These are phyloP conservation scores for Microsporum audouinii DNA, from an alignment of 2,329 filamentous ascomycete species.

Conservation along the genomic window DNA sequence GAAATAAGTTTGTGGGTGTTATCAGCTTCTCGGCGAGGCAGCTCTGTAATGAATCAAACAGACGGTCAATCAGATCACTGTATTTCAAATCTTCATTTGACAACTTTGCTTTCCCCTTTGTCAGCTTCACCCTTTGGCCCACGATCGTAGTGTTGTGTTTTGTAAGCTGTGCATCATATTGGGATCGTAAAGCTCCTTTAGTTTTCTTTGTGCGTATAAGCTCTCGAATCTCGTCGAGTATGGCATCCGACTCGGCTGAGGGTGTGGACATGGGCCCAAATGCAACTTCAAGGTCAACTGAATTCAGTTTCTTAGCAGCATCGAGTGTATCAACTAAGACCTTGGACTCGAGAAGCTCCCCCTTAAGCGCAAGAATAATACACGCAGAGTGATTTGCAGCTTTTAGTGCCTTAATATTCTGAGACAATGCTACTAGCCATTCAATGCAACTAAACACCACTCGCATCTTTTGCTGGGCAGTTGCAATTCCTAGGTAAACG, in stretches of 20 bases:
- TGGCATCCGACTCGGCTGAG: slow-evolving; percentile 27
- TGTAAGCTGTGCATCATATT: slow-evolving; percentile 56
- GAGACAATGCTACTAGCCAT: slow-evolving; percentile 20
- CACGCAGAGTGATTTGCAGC: slow-evolving; percentile 26
- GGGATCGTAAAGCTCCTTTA: slow-evolving; percentile 53
- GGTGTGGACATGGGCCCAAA: slow-evolving; percentile 29
- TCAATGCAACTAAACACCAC: slow-evolving; percentile 26
- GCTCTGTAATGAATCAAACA: slow-evolving; percentile 35
- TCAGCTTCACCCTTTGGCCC: slow-evolving; percentile 48
- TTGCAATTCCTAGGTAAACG: slow-evolving; percentile 27
- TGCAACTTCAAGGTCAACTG: slow-evolving; percentile 36
- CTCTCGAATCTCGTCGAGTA: slow-evolving; percentile 38
- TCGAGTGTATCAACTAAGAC: slow-evolving; percentile 43
- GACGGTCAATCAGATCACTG: slow-evolving; percentile 40
- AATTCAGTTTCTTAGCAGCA: slow-evolving; percentile 42
- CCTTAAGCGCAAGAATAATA: slow-evolving; percentile 35
- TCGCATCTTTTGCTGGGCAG: slow-evolving; percentile 32
- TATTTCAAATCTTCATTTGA: slow-evolving; percentile 45
- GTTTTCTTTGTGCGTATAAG: slow-evolving; percentile 39
- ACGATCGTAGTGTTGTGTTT: slow-evolving; percentile 48
- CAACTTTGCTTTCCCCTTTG: slow-evolving; percentile 44
- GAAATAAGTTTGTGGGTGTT: slow-evolving; percentile 39
- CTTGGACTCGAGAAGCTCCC: slow-evolving; percentile 42
- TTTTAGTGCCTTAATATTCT: slow-evolving; percentile 22
- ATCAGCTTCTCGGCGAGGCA: slow-evolving; percentile 39